Percentiles rank a stretch among this genome's conserved stretches.
Conservation (phyloP, 345 rosid genomes). For the Lumnitzera littorea region DNA sequence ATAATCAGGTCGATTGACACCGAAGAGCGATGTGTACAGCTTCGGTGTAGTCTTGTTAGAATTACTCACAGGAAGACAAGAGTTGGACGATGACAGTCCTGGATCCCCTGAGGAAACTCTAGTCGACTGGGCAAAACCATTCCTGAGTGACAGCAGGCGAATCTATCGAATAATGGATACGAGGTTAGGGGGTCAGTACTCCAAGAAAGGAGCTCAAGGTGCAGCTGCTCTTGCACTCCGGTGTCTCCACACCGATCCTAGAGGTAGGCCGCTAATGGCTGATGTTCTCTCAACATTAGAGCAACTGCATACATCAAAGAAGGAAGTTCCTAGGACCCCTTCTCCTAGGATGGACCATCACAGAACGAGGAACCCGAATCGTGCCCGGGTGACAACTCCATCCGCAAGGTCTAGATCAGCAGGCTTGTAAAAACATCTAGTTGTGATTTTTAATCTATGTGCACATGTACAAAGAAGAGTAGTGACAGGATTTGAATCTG, state of each 20-base stretch:
- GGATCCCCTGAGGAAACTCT: conserved; percentile 44
- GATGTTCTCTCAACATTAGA: conserved; percentile 45
- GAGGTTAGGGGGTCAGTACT: conserved; percentile 72
- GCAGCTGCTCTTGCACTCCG: conserved; percentile 62
- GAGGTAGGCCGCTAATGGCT: conserved; percentile 56
- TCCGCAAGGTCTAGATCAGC: no score
- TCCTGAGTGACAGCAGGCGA: conserved; percentile 53
- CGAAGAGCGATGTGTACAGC: conserved; percentile 89
- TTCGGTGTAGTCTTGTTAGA: conserved; percentile 83
- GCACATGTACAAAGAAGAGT: no score
- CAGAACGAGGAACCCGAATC: neutral
- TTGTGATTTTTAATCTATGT: no score
- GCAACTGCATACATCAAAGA: conserved; percentile 17
- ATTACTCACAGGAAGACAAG: conserved; percentile 62
- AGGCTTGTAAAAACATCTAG: no score
- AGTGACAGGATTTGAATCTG: no score
- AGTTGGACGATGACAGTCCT: conserved; percentile 46
- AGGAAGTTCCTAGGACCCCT: neutral
- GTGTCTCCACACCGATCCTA: conserved; percentile 62
- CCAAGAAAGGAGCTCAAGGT: conserved; percentile 70
- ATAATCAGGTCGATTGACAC: conserved; percentile 71
- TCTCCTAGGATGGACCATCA: neutral
- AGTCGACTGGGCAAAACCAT: conserved; percentile 89
- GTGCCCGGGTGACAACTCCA: no score
- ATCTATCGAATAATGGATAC: conserved; percentile 84